Percentiles rank a stretch among this genome's conserved stretches.
Evolutionary conservation across 306 rosid genomes (phyloP).

Genomic region (Casuarina glauca): DNA sequence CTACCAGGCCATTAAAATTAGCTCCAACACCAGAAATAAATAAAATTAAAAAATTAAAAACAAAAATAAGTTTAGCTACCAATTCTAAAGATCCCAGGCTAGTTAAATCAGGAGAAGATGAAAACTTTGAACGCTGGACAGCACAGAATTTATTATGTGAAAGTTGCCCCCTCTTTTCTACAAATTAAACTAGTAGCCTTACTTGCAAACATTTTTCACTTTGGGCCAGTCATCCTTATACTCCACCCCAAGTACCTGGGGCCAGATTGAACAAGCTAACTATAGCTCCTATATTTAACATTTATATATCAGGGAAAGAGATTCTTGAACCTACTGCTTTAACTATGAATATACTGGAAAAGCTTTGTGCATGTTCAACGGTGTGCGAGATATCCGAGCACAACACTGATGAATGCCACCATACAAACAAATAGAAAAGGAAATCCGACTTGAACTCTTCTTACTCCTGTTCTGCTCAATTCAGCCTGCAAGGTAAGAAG

Average conservation of each 20-base stretch:
- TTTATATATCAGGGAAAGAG: constrained; percentile 7
- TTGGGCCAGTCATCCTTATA: not conserved
- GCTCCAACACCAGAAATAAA: no score
- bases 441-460: constrained; percentile 65
- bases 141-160: no score
- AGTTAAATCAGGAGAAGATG: no score
- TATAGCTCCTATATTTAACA: constrained; percentile 19
- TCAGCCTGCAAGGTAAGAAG: constrained; percentile 47
- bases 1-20: no score
- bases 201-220: not conserved
- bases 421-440: constrained; percentile 76
- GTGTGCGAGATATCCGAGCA: constrained; percentile 63
- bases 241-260: constrained; percentile 7
- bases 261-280: constrained; percentile 4
- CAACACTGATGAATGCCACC: constrained; percentile 67
- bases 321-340: not conserved
- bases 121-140: no score
- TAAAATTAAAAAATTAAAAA: no score
- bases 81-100: no score
- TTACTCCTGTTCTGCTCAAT: constrained; percentile 47
- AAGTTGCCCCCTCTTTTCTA: not conserved
- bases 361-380: constrained; percentile 33
- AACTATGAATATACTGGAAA: not conserved
- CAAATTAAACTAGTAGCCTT: not conserved
- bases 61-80: no score